A percentile compares a stretch with the other conserved stretches of the same genome.
phyloP scores from a whole-genome alignment of 1,284 basidiomycete species.

The Dichomitus squalens region DNA sequence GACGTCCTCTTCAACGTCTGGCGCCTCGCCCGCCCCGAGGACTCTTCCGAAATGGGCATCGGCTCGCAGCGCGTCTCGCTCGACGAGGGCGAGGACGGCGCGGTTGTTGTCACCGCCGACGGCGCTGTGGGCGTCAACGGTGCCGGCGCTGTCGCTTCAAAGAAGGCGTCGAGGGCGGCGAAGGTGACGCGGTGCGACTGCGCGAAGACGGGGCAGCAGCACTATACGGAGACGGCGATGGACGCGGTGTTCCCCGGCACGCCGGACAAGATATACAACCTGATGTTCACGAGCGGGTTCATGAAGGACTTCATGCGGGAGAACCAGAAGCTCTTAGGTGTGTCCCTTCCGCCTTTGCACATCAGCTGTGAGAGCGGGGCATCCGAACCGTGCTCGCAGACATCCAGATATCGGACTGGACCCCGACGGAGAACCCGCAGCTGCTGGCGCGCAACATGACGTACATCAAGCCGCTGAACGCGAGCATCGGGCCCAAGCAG shows the following conservation, averaged over 20 bases:
- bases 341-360: too few relatives aligned
- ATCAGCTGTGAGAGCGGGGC: too few relatives aligned
- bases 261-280: constrained; percentile 93
- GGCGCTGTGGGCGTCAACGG: constrained; percentile 5
- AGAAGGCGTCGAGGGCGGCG: constrained; percentile 26
- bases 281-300: constrained; percentile 96
- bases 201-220: constrained; percentile 66
- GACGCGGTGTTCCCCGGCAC: constrained; percentile 85
- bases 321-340: constrained; percentile 89
- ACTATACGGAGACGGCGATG: constrained; percentile 77
- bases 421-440: constrained; percentile 67
- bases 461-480: constrained; percentile 94
- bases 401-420: constrained; percentile 92
- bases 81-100: constrained; percentile 23
- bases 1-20: constrained; percentile 98
- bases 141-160: neutral
- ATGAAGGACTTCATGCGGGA: constrained; percentile 91
- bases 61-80: constrained; percentile 30
- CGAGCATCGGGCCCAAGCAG: constrained; percentile 89
- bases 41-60: constrained; percentile 39
- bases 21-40: constrained; percentile 86
- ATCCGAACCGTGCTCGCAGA: constrained; percentile 61
- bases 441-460: constrained; percentile 86
- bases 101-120: too few relatives aligned
- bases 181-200: constrained; percentile 80